Percentiles rank a stretch among this genome's conserved stretches.
phyloP scores from a whole-genome alignment of 441 rosid species.

The Gossypium trilobum region DNA sequence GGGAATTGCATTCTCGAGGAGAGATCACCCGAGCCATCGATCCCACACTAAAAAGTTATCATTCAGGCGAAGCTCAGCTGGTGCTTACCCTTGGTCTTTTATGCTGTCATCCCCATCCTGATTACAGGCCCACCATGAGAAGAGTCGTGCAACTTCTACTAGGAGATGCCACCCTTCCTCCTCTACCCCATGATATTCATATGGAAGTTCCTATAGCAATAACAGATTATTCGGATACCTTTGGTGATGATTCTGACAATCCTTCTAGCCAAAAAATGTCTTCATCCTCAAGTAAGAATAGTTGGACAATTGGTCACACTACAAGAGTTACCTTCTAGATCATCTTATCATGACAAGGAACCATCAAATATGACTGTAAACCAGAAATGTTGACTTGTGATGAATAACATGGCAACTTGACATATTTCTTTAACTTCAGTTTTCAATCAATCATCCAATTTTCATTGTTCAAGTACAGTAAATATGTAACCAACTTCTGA shows the following conservation, averaged over 20 bases:
- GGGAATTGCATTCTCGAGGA: slow-evolving; percentile 21
- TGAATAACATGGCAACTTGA: not conserved
- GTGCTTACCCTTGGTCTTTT: slow-evolving; percentile 29
- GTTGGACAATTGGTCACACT: slow-evolving; percentile 7
- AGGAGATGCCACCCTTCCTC: slow-evolving; percentile 18
- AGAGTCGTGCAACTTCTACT: slow-evolving; percentile 10
- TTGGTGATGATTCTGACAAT: slow-evolving; percentile 16
- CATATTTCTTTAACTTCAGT: not conserved
- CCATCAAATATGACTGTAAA: not conserved
- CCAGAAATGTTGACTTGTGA: not conserved
- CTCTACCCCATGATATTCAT: slow-evolving; percentile 8
- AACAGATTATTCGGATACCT: slow-evolving; percentile 2
- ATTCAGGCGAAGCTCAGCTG: slow-evolving; percentile 22
- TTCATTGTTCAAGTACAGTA: not conserved
- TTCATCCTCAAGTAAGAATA: slow-evolving; percentile 5
- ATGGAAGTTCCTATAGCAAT: not conserved
- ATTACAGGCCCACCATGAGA: slow-evolving; percentile 26
- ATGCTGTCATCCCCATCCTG: slow-evolving; percentile 28
- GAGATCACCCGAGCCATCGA: slow-evolving; percentile 20
- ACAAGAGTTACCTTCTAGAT: slow-evolving; percentile 1
- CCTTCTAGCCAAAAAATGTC: slow-evolving; percentile 9
- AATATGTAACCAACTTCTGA: not conserved
- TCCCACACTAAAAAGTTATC: slow-evolving; percentile 8
- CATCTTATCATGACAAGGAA: not conserved
- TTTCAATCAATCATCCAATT: not conserved